Base-by-base conservation (phyloP, 148 eudicot genomes). In the Rheum nobile region DNA sequence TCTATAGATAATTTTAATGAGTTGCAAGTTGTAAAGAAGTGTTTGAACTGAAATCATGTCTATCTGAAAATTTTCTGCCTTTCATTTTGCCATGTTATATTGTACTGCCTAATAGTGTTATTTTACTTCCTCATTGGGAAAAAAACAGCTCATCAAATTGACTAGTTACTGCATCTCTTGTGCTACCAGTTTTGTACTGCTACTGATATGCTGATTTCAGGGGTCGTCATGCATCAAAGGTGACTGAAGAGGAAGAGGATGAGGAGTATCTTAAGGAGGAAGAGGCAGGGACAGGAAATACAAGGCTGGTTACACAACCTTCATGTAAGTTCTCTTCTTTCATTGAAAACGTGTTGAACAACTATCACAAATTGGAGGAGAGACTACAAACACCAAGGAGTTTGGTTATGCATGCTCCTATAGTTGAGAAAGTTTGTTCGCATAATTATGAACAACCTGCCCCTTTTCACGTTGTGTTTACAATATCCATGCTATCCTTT, bases 181-280 rank as follows among this genome's bases (percentile, higher is more conserved):
- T 65, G 21, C 70, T 65, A 65, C 5, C 6, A 17, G 50, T 11
- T 43, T 7, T 71, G 47, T 69, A 73, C 41, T 59, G 41, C 48
- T 37, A 13, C 67, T 55, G 38, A 39, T 50, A 21, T 77, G 70
- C 32, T 29, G 72, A 41, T 70, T 67, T 46, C 54, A 95, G 99
- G 86, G 99, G 99, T 42, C 94, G 99, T 10, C 99, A 95, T 92
- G 99, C 99, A 67, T 95, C 99, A 43, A 95, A 91, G 79, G 59
- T 95, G 65, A 95, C 97, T 26, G 99, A 95, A 85, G 97, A 90
- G 77, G 99, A 95, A 85, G 99, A 95, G 83, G 99, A 95, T 72
- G 97, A 91, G 67, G 99, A 87, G 74, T 92, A 79, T 71, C 88
- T 95, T 19, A 95, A 95, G 80, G 99, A 91, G 84, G 98, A 95